Evolutionary conservation across 1,139 yeast genomes (phyloP), one percentile per base, ranked within the genome.

Genomic region (Yamadazyma friedrichii): DNA sequence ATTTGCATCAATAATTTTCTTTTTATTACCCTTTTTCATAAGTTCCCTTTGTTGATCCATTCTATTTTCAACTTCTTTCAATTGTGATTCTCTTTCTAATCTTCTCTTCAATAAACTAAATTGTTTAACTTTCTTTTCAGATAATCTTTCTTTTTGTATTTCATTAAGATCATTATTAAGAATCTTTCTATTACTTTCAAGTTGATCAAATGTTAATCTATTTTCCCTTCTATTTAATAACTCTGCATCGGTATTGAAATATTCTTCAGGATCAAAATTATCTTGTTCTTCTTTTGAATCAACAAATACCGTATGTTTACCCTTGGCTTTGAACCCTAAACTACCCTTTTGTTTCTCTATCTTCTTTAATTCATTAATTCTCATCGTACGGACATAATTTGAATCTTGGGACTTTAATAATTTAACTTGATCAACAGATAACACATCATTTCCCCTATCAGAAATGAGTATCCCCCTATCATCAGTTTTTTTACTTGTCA

Each of bases 11-110:
- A 76, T 70, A 3, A 84, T 59, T 68, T 89, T 91, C 74, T 84
- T 86, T 65, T 86, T 88, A 45, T 80, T 80, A 0, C 98, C 98
- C 51, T 83, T 84, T 61, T 88, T 88, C 96, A 91, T 88, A 45
- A 89, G 75, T 58, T 91, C 95, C 45, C 86, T 78, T 53, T 89
- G 94, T 45, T 76, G 56, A 42, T 84, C 87, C 82, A 89, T 82
- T 54, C 82, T 78, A 36, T 74, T 72, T 55, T 87, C 87, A 12
- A 91, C 88, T 44, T 76, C 76, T 36, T 71, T 70, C 49, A 93
- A 71, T 59, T 87, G 77, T 43, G 70, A 63, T 50, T 82, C 88
- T 54, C 94, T 74, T 51, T 84, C 82, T 57, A 86, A 61, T 48
- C 88, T 71, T 46, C 70, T 71, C 55, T 83, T 75, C 42, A 84